These are phyloP conservation scores for Panicum miliaceum DNA, from an alignment of 176 grass and related monocot species.

Conservation along the genomic window DNA sequence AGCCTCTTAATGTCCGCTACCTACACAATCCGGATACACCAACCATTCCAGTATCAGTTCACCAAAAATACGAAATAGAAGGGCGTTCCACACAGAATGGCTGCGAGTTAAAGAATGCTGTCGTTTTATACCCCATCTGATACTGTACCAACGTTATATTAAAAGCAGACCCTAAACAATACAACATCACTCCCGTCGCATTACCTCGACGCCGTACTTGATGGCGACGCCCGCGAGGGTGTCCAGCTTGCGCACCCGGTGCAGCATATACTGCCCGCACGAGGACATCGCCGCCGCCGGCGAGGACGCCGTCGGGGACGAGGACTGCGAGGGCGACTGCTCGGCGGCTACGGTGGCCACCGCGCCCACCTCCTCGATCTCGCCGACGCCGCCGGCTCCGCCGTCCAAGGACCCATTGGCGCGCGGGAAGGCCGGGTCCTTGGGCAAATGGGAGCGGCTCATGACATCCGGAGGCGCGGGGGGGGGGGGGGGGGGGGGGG, in stretches of 20 bases:
- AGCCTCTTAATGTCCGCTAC: conserved; percentile 89
- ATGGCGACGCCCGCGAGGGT: conserved; percentile 96
- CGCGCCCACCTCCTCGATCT: conserved; percentile 67
- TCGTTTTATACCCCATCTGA: conserved; percentile 39
- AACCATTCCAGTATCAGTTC: conserved; percentile 29
- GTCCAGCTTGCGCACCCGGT: conserved; percentile 86
- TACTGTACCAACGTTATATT: conserved; percentile 16
- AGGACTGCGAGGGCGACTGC: conserved; percentile 36
- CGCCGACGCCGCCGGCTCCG: conserved; percentile 35
- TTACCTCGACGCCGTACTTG: conserved; percentile 98
- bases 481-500: conserved; percentile 3
- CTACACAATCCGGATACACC: conserved; percentile 43
- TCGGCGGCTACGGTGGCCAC: conserved; percentile 44
- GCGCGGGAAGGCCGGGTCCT: conserved; percentile 46
- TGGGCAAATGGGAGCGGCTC: conserved; percentile 62
- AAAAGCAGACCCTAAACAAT: conserved; percentile 27
- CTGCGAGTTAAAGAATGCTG: conserved; percentile 37
- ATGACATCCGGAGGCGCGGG: conserved; percentile 63
- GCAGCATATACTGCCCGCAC: conserved; percentile 74
- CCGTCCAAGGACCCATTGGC: conserved; percentile 61
- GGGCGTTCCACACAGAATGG: conserved; percentile 10
- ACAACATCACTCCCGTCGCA: conserved; percentile 35
- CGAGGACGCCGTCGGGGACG: conserved; percentile 43
- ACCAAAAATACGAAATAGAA: background rate
- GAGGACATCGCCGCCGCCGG: conserved; percentile 57